These are phyloP conservation scores for Ensete glaucum DNA, from an alignment of 176 grass and related monocot species.

Conservation along the genomic window DNA sequence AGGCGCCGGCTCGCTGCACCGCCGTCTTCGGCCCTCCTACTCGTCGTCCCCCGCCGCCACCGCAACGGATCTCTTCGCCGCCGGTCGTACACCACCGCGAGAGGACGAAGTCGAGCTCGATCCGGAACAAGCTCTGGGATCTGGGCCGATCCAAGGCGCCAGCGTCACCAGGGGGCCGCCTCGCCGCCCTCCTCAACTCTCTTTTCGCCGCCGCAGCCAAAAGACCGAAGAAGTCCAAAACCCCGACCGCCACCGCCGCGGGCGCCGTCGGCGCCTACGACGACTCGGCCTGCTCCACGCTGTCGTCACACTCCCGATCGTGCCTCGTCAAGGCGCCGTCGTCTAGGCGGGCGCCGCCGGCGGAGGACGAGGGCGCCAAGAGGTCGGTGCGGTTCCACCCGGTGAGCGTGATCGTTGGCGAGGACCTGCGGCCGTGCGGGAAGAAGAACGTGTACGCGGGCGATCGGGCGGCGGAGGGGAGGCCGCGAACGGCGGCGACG, in stretches of 20 bases:
- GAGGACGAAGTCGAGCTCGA: constrained; percentile 5
- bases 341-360: constrained; percentile 1
- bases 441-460: constrained; percentile 15
- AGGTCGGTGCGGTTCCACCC: constrained; percentile 67
- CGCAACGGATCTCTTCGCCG: not conserved
- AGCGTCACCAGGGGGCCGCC: constrained; percentile 5
- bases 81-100: not conserved
- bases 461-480: constrained; percentile 16
- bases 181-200: constrained; percentile 14
- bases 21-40: not conserved
- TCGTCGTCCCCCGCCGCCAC: not conserved
- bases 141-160: constrained; percentile 1
- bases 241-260: not conserved
- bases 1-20: constrained; percentile 20
- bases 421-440: constrained; percentile 22
- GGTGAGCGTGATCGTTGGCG: constrained; percentile 40
- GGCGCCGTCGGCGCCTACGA: not conserved
- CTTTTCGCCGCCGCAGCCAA: constrained; percentile 13
- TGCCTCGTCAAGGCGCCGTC: constrained; percentile 29
- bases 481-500: constrained; percentile 37
- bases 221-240: not conserved
- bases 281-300: constrained; percentile 38
- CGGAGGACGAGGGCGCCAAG: constrained; percentile 18
- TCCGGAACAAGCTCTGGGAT: constrained; percentile 12
- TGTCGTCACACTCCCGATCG: constrained; percentile 17